Evolutionary conservation across 805 yeast genomes (phyloP).

Genomic region (Saccharomyces mikatae): DNA sequence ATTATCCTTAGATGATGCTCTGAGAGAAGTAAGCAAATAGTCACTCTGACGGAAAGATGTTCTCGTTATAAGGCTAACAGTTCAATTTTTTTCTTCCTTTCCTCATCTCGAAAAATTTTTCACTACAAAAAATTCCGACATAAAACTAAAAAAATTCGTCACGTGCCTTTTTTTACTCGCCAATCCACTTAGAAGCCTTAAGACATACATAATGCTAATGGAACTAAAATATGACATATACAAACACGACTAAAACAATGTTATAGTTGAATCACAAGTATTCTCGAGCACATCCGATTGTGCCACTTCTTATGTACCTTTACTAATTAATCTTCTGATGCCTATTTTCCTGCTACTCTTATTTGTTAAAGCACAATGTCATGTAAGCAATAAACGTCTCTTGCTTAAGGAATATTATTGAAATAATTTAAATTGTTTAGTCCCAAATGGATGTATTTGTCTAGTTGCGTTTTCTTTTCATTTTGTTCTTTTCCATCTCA

Average conservation of each 20-base stretch:
- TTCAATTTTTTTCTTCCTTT: background rate
- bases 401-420: background rate
- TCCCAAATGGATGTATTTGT: background rate
- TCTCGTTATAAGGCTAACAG: background rate
- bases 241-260: background rate
- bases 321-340: background rate
- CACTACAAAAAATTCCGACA: background rate
- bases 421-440: background rate
- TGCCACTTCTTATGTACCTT: background rate
- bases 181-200: background rate
- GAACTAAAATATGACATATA: background rate
- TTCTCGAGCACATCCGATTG: background rate
- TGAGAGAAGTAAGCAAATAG: background rate
- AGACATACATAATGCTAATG: background rate
- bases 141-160: background rate
- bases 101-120: background rate
- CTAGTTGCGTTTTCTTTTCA: conserved; percentile 16
- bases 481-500: conserved; percentile 27
- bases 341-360: background rate
- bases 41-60: background rate
- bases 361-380: background rate
- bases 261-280: background rate
- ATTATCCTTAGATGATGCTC: background rate
- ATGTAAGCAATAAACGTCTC: background rate
- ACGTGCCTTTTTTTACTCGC: background rate